Percentiles rank a stretch among this genome's conserved stretches.
Conservation (phyloP, 192 early-diverging fungal genomes). For the Dissophora ornata region DNA sequence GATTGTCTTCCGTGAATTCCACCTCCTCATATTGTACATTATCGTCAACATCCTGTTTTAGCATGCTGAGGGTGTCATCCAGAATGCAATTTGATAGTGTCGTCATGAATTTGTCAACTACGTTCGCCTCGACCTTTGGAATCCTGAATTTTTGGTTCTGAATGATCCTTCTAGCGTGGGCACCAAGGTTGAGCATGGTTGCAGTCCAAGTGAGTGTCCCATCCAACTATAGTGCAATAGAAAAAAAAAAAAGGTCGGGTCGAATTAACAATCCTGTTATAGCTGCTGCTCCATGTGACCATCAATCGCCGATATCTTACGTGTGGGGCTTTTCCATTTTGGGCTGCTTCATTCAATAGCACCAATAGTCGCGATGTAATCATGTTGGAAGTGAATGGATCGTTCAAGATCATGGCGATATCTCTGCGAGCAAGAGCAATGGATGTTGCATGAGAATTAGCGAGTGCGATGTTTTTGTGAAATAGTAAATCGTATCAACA, state of each 20-base stretch:
- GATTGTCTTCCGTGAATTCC: slow-evolving; percentile 33
- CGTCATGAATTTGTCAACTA: slow-evolving; percentile 56
- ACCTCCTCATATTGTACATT: slow-evolving; percentile 41
- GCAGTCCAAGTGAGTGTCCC: slow-evolving; percentile 57
- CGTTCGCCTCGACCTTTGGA: slow-evolving; percentile 61
- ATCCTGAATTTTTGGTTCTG: slow-evolving; percentile 57
- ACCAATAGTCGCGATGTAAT: slow-evolving; percentile 60
- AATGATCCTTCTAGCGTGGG: slow-evolving; percentile 59
- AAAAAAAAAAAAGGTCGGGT: neutral
- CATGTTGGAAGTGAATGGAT: slow-evolving; percentile 64
- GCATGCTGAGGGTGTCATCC: slow-evolving; percentile 36
- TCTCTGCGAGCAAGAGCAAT: slow-evolving; percentile 52
- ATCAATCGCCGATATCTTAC: neutral
- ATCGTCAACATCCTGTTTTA: slow-evolving; percentile 39
- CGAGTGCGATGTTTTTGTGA: too few relatives aligned
- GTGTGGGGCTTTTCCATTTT: slow-evolving; percentile 20
- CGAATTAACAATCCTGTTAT: too few relatives aligned
- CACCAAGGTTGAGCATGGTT: slow-evolving; percentile 64
- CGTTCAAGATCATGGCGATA: slow-evolving; percentile 68
- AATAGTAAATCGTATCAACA: too few relatives aligned
- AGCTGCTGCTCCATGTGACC: too few relatives aligned
- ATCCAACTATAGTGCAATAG: slow-evolving; percentile 15
- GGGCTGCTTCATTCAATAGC: slow-evolving; percentile 44
- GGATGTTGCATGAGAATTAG: neutral
- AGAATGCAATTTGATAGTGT: slow-evolving; percentile 48